Evolutionary conservation across 768 basidiomycete genomes (phyloP), one percentile per base, ranked within the genome.

Genomic region (Collybiopsis luxurians): DNA sequence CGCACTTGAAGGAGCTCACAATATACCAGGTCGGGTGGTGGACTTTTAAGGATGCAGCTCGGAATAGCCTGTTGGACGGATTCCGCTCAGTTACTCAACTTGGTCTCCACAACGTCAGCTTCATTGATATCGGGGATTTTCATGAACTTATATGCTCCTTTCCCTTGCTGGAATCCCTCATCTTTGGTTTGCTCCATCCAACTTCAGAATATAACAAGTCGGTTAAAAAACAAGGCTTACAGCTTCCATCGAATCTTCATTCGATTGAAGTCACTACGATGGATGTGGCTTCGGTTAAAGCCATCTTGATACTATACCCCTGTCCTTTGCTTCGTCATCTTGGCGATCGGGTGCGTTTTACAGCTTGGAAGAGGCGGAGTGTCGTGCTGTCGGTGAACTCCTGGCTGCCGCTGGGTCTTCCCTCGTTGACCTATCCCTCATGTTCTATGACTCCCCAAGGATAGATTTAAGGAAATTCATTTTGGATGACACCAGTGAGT

Each of bases 81-180:
- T 54, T 54, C 28, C 53, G 23, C 5, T 21, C 23, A 5, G 53
- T 54, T 27, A 54, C 53, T 7, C 15, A 27, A n/a, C 53, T 54
- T 19, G 27, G 21, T 23, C 30, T 54, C 11, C 39, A 27, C 40
- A 11, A 43, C 27, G 53, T 54, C 39, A 45, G 40, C 42, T 54
- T 54, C 19, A 15, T 17, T 26, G 42, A 54, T 26, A 17, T 43
- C 12, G 27, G 21, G 27, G 13, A 44, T 24, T 44, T 54, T 13
- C 42, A 44, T 28, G 53, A 28, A 36, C 31, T 54, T 17, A 31
- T 54, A 19, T 54, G 53, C 53, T 54, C 53, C 30, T 54, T 54
- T 44, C 53, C 53, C 17, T 13, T 44, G n/a, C 43, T 54, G 11
- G 53, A 54, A 45, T 43, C 39, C 19, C 40, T 54, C 23, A 2